Percentiles rank a stretch among this genome's conserved stretches.
phyloP scores from a whole-genome alignment of 257 asterid genomes.

The Salvia rosmarinus region DNA sequence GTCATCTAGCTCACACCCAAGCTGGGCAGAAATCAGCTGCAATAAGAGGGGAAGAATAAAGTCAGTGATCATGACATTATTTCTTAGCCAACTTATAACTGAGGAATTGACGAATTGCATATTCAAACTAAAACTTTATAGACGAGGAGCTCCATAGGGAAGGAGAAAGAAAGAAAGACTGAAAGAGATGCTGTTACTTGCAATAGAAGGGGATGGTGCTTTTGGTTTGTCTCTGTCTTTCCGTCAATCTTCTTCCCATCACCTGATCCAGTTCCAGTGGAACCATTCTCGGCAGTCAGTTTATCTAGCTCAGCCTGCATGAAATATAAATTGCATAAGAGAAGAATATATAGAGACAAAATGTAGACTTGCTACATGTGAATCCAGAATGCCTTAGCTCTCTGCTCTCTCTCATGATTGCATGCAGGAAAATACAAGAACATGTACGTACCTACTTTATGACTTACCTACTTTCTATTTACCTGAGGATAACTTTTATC shows the following conservation, averaged over 20 bases:
- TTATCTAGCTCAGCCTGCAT: slow-evolving; percentile 81
- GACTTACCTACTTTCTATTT: neutral
- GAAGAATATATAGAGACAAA: neutral
- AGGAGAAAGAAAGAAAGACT: slow-evolving; percentile 1
- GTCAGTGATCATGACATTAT: neutral
- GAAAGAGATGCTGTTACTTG: slow-evolving; percentile 48
- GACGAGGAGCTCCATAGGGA: slow-evolving; percentile 15
- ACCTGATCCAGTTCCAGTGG: slow-evolving; percentile 45
- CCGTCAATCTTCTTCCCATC: slow-evolving; percentile 46
- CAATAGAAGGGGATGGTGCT: slow-evolving; percentile 86
- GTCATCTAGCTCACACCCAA: slow-evolving; percentile 79
- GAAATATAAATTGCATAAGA: slow-evolving; percentile 17
- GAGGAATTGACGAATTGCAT: neutral
- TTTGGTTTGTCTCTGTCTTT: slow-evolving; percentile 39
- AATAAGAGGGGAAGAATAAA: slow-evolving; percentile 26
- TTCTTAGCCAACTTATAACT: neutral
- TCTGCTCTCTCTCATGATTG: too few species aligned
- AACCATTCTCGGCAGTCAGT: slow-evolving; percentile 53
- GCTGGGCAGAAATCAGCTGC: slow-evolving; percentile 76
- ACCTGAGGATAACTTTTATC: neutral
- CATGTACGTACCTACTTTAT: neutral
- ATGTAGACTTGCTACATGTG: neutral
- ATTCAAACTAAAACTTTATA: neutral
- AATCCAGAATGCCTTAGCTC: neutral
- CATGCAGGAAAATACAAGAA: neutral